These are phyloP conservation scores for Lactifluus rugatus DNA, from an alignment of 768 basidiomycete genomes.

Conservation along the genomic window DNA sequence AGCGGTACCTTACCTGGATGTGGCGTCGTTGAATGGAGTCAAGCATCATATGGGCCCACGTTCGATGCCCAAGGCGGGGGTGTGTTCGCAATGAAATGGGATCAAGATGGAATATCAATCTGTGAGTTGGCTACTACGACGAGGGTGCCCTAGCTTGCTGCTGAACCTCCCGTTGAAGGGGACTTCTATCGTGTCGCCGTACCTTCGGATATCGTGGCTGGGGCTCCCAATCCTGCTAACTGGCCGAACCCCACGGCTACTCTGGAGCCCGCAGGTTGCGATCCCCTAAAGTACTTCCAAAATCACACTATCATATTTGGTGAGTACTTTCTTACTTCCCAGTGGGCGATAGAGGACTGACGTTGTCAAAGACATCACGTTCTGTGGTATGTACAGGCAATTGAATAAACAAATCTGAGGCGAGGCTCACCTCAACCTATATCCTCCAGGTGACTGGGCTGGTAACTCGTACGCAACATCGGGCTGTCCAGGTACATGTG, in stretches of 20 bases:
- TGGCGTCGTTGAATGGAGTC: conserved; percentile 68
- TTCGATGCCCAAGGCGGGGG: conserved; percentile 78
- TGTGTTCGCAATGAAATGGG: conserved; percentile 87
- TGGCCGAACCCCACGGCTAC: conserved; percentile 65
- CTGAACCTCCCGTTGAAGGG: conserved; percentile 36
- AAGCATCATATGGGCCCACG: conserved; percentile 71
- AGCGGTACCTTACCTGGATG: conserved; percentile 53
- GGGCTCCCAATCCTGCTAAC: conserved; percentile 50
- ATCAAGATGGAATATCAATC: conserved; percentile 61
- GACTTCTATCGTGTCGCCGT: conserved; percentile 75
- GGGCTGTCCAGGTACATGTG: conserved; percentile 67
- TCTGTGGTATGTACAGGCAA: conserved; percentile 49
- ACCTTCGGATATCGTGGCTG: conserved; percentile 52
- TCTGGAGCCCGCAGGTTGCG: conserved; percentile 44
- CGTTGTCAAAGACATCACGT: conserved; percentile 55
- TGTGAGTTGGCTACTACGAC: conserved; percentile 40
- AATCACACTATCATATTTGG: conserved; percentile 74
- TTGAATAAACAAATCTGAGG: not conserved
- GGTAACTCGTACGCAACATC: conserved; percentile 70
- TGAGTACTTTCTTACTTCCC: conserved; percentile 27
- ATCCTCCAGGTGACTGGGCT: conserved; percentile 62
- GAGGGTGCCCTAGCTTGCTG: not conserved
- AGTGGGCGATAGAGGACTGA: not conserved
- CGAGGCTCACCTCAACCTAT: conserved; percentile 7
- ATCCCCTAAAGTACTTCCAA: conserved; percentile 47